Conservation (phyloP, 108 stramenopile genomes). For the Epipyxis sp. region DNA sequence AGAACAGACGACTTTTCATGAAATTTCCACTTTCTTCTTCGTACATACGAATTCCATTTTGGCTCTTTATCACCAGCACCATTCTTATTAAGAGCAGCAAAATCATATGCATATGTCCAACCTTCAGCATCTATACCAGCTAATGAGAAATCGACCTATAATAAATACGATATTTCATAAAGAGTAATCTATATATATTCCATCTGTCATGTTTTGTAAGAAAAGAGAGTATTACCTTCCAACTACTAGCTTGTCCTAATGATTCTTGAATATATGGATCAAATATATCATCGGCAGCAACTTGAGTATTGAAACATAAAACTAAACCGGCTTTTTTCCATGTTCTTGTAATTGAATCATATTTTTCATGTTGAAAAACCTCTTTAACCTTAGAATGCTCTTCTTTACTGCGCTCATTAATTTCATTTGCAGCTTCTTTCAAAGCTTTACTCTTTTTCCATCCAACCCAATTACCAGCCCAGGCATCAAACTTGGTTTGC, state of each 20-base stretch:
- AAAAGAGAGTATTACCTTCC: no score
- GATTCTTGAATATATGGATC: slow-evolving; percentile 7
- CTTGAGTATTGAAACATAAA: not conserved
- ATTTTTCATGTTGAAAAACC: slow-evolving; percentile 30
- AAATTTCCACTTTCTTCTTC: slow-evolving; percentile 30
- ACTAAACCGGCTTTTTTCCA: slow-evolving; percentile 25
- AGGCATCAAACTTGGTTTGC: slow-evolving; percentile 17
- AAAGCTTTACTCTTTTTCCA: slow-evolving; percentile 13
- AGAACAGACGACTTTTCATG: not conserved
- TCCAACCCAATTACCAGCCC: slow-evolving; percentile 27
- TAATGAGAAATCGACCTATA: slow-evolving; percentile 23
- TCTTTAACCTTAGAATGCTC: slow-evolving; percentile 24
- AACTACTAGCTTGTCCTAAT: not conserved
- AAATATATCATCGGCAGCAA: slow-evolving; percentile 18
- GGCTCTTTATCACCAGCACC: slow-evolving; percentile 20
- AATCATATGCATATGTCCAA: slow-evolving; percentile 28
- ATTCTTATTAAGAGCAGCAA: not conserved
- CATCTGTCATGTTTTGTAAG: no score
- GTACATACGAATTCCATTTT: slow-evolving; percentile 28
- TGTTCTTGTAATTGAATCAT: not conserved
- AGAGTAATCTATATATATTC: no score
- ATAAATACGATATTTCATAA: no score
- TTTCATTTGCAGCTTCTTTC: slow-evolving; percentile 25
- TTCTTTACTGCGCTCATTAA: not conserved
- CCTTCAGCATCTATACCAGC: slow-evolving; percentile 20